phyloP scores from a whole-genome alignment of 1,284 basidiomycete species.

The Ganoderma sinense region DNA sequence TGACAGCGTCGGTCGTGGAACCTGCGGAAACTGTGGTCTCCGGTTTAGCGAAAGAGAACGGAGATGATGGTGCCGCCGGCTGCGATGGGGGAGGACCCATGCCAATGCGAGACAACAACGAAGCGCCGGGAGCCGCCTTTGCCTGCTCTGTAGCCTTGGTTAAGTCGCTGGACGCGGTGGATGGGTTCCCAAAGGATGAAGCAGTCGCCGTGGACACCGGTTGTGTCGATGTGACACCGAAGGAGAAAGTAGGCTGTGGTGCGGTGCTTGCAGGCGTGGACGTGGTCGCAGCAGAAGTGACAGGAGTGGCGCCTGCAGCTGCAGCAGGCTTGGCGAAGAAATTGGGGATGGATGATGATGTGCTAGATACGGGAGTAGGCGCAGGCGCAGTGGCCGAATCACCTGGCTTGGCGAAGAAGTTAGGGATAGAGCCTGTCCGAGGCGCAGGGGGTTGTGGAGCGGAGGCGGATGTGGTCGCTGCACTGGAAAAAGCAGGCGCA shows the following conservation, averaged over 20 bases:
- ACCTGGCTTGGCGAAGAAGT: conserved; percentile 32
- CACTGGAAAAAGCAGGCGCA: conserved; percentile 16
- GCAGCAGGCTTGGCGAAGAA: conserved; percentile 33
- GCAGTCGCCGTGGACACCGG: conserved; percentile 4
- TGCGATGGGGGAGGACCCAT: conserved; percentile 26
- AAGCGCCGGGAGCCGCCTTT: conserved; percentile 28
- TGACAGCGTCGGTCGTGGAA: conserved; percentile 8
- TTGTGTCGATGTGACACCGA: conserved; percentile 17
- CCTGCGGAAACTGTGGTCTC: conserved; percentile 19
- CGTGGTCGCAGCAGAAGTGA: not conserved
- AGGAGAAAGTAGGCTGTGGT: conserved; percentile 25
- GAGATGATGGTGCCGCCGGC: conserved; percentile 18
- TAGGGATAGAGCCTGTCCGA: conserved; percentile 25
- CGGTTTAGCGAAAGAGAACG: conserved; percentile 30
- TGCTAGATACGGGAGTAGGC: conserved; percentile 13
- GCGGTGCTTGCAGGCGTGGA: conserved; percentile 7
- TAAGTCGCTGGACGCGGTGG: conserved; percentile 12
- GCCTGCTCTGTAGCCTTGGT: conserved; percentile 21
- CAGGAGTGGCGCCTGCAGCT: not conserved
- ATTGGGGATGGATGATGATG: conserved; percentile 28
- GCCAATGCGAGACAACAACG: conserved; percentile 33
- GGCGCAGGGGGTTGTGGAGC: conserved; percentile 20
- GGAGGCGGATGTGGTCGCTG: conserved; percentile 2
- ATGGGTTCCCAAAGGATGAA: conserved; percentile 13
- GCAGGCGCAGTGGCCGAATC: conserved; percentile 13